Base-by-base conservation (phyloP, 2,329 filamentous ascomycete genomes). In the Fusarium sp. region DNA sequence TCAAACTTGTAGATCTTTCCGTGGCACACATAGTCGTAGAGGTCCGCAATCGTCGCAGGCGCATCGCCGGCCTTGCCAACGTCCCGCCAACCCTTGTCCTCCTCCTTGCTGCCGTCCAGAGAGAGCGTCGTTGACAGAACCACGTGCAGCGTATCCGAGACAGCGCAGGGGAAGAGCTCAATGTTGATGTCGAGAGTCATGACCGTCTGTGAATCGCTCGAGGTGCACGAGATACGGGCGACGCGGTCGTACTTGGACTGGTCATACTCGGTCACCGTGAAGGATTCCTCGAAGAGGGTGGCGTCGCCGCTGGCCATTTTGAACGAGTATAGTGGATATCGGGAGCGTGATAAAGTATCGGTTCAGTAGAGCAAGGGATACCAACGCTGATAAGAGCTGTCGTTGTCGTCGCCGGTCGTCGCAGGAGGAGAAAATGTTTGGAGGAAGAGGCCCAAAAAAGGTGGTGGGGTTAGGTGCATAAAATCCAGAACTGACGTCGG, bases 221-320 rank as follows among this genome's bases (percentile, higher is more conserved):
- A 95, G 54, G 88, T 92, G 78, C 90, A 94, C 59, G 86, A 89
- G 78, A 98, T 89, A 74, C 96, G 95, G 59, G 94, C 92, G 28
- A 98, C 95, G 71, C 95, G 94, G 84, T 98, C 96, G 83, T 99
- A 99, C 84, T 98, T 97, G 77, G 91, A 89, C 77, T 91, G 88
- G 84, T 97, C 93, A 80, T 94, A 85, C 59, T 88, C 83, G 73
- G 90, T 95, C 76, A 98, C 87, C 66, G 88, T 92, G 88, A 98
- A 98, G 76, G 89, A 91, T 79, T 97, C 94, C 83, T 98, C 94
- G 84, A 97, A 97, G 81, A 98, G 93, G 77, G 96, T 92, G 62
- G 95, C 91, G 84, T 98, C 95, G 73, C 92, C 91, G 73, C 83
- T 86, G 37, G 75, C 75, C 75, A 76, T 76, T 13, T 50, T 69